Percentiles rank a stretch among this genome's conserved stretches.
These are phyloP conservation scores for Rhodotorula glutinis DNA, from an alignment of 1,284 basidiomycete species.

Conservation along the genomic window DNA sequence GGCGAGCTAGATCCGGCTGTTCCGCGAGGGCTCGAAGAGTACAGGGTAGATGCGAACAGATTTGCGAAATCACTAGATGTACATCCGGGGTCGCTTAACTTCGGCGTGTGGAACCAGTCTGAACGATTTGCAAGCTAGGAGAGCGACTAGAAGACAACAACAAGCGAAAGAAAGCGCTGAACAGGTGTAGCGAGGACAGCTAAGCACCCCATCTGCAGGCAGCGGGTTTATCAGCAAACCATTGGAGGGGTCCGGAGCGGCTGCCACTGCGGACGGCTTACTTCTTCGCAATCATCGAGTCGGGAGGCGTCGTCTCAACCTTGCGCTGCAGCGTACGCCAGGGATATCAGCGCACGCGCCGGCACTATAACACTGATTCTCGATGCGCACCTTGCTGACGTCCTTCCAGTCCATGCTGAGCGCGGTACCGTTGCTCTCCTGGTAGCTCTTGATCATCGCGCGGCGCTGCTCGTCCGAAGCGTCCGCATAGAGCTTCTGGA, in stretches of 20 bases:
- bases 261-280: constrained; percentile 6
- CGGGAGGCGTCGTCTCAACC: constrained; percentile 40
- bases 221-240: too few relatives aligned
- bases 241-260: background rate
- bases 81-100: too few relatives aligned
- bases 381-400: constrained; percentile 59
- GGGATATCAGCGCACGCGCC: background rate
- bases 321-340: constrained; percentile 13
- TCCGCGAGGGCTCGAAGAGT: background rate
- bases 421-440: constrained; percentile 61
- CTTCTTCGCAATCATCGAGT: constrained; percentile 42
- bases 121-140: background rate
- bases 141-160: background rate
- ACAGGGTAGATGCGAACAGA: background rate
- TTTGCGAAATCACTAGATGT: background rate
- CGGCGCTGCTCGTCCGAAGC: constrained; percentile 77
- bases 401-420: constrained; percentile 92
- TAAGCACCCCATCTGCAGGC: too few relatives aligned
- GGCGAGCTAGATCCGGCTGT: background rate
- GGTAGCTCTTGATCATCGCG: constrained; percentile 95
- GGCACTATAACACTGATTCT: too few relatives aligned
- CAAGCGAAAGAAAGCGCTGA: background rate
- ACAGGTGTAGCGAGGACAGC: too few relatives aligned
- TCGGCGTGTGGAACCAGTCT: too few relatives aligned
- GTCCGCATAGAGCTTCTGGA: constrained; percentile 65